Evolutionary conservation across 257 asterid genomes (phyloP).

Genomic region (Petunia axillaris): DNA sequence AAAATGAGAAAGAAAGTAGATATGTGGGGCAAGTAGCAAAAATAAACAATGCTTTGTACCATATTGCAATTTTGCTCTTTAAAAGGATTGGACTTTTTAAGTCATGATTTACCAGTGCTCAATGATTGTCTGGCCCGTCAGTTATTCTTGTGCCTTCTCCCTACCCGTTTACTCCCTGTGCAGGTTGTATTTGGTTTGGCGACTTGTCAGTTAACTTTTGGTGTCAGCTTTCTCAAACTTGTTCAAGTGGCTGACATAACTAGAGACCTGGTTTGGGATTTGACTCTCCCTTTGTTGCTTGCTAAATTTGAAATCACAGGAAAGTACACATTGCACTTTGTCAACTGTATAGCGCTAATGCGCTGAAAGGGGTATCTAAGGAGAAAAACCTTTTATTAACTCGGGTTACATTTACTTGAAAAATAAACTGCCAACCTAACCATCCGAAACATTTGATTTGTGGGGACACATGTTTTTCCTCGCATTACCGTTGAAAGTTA

Average conservation of each 20-base stretch:
- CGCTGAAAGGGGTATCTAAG: not conserved
- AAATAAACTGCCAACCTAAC: not conserved
- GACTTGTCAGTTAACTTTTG: not conserved
- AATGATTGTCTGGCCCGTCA: not conserved
- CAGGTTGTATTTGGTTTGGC: not conserved
- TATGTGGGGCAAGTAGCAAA: conserved; percentile 6
- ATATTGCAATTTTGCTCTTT: conserved; percentile 32
- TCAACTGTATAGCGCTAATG: not conserved
- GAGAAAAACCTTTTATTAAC: not conserved
- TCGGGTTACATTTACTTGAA: not conserved
- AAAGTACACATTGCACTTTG: not conserved
- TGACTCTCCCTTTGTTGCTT: not conserved
- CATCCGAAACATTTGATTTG: not conserved
- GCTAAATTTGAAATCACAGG: not conserved
- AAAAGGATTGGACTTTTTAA: not conserved
- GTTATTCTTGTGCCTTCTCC: not conserved
- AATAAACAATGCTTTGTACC: conserved; percentile 21
- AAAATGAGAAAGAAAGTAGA: not conserved
- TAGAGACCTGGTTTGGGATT: not conserved
- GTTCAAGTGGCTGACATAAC: not conserved
- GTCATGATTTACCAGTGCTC: not conserved
- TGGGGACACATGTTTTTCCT: not conserved
- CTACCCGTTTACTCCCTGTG: not conserved
- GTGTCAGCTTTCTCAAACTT: not conserved
- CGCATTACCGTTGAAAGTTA: not conserved